A percentile compares a stretch with the other conserved stretches of the same genome.
phyloP scores from a whole-genome alignment of 305 asterid species.

The Plantago lanceolata region DNA sequence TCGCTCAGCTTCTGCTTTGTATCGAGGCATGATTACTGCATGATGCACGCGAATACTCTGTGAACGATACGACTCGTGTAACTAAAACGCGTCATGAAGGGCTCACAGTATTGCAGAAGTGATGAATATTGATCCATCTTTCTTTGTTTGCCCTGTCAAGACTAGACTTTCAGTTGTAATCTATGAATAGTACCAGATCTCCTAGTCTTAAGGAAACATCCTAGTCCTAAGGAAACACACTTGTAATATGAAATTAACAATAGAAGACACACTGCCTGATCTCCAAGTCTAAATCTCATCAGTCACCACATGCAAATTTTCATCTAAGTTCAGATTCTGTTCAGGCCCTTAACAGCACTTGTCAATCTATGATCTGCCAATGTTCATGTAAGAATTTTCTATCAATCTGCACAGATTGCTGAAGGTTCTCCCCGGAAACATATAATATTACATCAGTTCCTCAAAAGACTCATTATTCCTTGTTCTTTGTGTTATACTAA shows the following conservation, averaged over 20 bases:
- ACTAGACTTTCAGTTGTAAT: neutral
- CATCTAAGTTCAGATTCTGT: neutral
- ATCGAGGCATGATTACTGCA: too few species aligned
- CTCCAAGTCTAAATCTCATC: too few species aligned
- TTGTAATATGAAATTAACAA: too few species aligned
- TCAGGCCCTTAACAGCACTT: neutral
- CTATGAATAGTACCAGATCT: too few species aligned
- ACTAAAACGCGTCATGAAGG: too few species aligned
- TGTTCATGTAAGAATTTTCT: too few species aligned
- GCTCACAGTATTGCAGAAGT: too few species aligned
- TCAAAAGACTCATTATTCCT: conserved; percentile 1
- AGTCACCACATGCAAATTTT: neutral
- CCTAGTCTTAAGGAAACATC: neutral
- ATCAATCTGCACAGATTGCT: neutral
- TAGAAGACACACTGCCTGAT: neutral
- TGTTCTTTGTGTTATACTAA: neutral
- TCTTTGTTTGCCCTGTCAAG: neutral
- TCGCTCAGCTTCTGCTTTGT: too few species aligned
- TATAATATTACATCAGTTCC: conserved; percentile 4
- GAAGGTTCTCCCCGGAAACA: neutral
- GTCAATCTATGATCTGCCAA: too few species aligned
- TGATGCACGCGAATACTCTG: neutral
- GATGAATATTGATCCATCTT: neutral
- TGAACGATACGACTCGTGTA: neutral
- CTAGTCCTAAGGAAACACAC: too few species aligned